Conservation (phyloP, 2,329 filamentous ascomycete genomes). For the Aquanectria penicillioides region DNA sequence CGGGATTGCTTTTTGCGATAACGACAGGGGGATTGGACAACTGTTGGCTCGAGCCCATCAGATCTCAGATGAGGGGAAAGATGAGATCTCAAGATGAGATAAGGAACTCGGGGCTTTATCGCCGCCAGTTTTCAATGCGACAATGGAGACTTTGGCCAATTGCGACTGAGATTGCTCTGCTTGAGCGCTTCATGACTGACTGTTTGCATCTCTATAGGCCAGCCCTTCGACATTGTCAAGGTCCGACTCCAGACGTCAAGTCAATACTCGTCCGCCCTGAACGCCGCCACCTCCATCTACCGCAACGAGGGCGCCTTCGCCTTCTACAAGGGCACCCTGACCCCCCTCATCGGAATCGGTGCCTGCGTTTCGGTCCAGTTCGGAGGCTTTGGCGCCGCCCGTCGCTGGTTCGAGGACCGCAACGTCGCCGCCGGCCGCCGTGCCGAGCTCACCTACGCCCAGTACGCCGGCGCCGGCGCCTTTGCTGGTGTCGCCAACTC, state of each 20-base stretch:
- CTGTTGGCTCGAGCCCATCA: conserved; percentile 11
- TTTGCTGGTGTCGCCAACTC: conserved; percentile 94
- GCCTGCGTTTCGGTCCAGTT: conserved; percentile 99
- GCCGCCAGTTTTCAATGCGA: background rate
- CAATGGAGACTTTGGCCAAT: background rate
- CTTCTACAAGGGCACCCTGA: conserved; percentile 98
- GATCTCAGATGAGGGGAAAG: conserved; percentile 22
- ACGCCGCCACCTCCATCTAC: conserved; percentile 86
- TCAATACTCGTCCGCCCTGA: conserved; percentile 81
- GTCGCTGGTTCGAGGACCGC: conserved; percentile 82
- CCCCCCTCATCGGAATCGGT: conserved; percentile 93
- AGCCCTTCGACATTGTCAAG: conserved; percentile 92
- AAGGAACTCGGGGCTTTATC: conserved; percentile 7
- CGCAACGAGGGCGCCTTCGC: conserved; percentile 87
- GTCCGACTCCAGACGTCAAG: conserved; percentile 92
- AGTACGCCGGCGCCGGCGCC: conserved; percentile 91
- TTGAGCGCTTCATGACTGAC: background rate
- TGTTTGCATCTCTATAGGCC: conserved; percentile 56
- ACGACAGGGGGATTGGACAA: background rate
- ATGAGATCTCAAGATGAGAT: conserved; percentile 7
- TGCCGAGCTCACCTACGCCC: conserved; percentile 74
- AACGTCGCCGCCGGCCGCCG: conserved; percentile 71
- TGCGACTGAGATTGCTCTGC: background rate
- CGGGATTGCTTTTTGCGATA: no score
- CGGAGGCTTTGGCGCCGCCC: conserved; percentile 93